These are phyloP conservation scores for Candida orba DNA, from an alignment of 805 yeast species.

Conservation along the genomic window DNA sequence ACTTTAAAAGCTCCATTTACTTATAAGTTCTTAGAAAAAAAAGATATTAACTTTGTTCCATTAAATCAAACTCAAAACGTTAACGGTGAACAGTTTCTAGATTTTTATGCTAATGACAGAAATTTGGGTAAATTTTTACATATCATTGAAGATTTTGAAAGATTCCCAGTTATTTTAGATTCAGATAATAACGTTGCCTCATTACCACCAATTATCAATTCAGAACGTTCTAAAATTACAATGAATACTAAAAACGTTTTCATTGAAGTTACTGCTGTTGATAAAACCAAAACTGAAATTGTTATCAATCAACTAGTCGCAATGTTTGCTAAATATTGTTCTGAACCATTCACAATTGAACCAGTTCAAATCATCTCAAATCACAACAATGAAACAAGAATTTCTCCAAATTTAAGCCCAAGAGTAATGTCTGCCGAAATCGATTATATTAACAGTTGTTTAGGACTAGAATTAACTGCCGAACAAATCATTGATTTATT, in stretches of 20 bases:
- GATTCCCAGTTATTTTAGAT: conserved; percentile 86
- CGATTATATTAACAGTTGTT: conserved; percentile 81
- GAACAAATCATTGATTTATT: conserved; percentile 63
- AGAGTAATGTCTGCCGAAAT: conserved; percentile 70
- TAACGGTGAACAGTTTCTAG: conserved; percentile 76
- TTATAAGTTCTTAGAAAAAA: conserved; percentile 78
- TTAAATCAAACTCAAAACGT: conserved; percentile 62
- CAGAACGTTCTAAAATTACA: conserved; percentile 82
- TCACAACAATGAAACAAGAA: conserved; percentile 70
- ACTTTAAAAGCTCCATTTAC: conserved; percentile 75
- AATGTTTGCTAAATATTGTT: conserved; percentile 89
- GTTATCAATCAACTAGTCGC: conserved; percentile 90
- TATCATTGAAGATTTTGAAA: conserved; percentile 82
- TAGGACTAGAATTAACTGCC: conserved; percentile 72
- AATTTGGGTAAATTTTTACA: conserved; percentile 84
- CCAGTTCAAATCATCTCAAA: conserved; percentile 80
- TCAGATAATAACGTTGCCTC: conserved; percentile 72
- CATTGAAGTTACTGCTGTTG: conserved; percentile 93
- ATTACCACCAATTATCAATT: conserved; percentile 94
- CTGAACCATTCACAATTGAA: conserved; percentile 76
- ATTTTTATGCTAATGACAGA: conserved; percentile 85
- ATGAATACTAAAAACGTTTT: conserved; percentile 81
- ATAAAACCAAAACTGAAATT: conserved; percentile 86
- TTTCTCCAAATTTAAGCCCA: conserved; percentile 65
- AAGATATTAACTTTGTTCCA: conserved; percentile 68